These are phyloP conservation scores for Suillus placidus DNA, from an alignment of 768 basidiomycete genomes.

Conservation along the genomic window DNA sequence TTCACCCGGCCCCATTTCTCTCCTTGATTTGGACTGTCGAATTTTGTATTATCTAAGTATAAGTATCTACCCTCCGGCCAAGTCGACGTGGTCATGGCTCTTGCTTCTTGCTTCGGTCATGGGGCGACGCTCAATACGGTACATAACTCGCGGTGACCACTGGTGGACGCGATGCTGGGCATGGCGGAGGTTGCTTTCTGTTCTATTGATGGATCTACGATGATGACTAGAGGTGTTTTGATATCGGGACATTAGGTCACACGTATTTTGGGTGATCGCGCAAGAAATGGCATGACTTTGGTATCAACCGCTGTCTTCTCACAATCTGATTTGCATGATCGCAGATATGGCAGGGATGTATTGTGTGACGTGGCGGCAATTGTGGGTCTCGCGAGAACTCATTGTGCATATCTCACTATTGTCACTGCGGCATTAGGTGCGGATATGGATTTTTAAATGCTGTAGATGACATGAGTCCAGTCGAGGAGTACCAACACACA, in stretches of 20 bases:
- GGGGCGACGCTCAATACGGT: slow-evolving; percentile 31
- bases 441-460: neutral
- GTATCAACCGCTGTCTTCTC: neutral
- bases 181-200: slow-evolving; percentile 11
- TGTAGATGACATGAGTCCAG: slow-evolving; percentile 6
- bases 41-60: slow-evolving; percentile 38
- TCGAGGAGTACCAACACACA: slow-evolving; percentile 5
- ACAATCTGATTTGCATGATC: neutral
- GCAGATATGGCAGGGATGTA: neutral
- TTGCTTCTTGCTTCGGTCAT: slow-evolving; percentile 46
- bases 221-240: slow-evolving; percentile 24
- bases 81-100: slow-evolving; percentile 43
- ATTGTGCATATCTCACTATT: neutral
- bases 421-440: neutral
- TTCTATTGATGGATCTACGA: slow-evolving; percentile 10
- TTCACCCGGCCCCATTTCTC: slow-evolving; percentile 5
- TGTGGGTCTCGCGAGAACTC: neutral
- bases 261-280: slow-evolving; percentile 9
- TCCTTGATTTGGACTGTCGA: slow-evolving; percentile 23
- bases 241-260: slow-evolving; percentile 18
- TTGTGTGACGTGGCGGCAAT: neutral
- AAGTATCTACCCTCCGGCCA: slow-evolving; percentile 28
- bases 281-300: slow-evolving; percentile 16
- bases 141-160: slow-evolving; percentile 20
- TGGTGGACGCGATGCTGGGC: slow-evolving; percentile 24